Evolutionary conservation across 441 rosid genomes (phyloP), one percentile per base, ranked within the genome.

Genomic region (Gossypium schwendimanii): DNA sequence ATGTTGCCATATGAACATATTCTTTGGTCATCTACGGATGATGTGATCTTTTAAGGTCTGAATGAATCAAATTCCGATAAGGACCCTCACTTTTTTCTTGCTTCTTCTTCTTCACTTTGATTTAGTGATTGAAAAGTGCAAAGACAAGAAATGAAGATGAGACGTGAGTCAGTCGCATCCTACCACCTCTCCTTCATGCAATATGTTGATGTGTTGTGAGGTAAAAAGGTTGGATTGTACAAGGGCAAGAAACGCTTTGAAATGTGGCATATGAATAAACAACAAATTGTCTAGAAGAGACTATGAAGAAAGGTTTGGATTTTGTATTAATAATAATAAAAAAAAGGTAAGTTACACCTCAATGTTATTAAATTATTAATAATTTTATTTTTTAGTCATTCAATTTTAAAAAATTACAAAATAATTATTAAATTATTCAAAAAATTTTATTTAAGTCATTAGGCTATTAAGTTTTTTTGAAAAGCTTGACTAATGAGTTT

Each of bases 31-130:
- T 53, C 73, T n/a, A 15, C 2, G 9, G 65, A 57, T 49, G 65
- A 57, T 21, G 53, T 39, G 73, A 57, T 49, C 20, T 28, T 64
- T 64, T 12, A 12, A 17, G 18, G 33, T 44, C 11, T 20, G 53
- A 44, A 24, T 73, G 76, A 68, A 73, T 73, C 66, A 54, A 72
- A 60, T 61, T 61, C 76, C 54, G 74, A 73, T 52, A 6, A 17
- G 14, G 71, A 73, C 64, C 23, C 70, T 54, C 73, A 54, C 49
- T 75, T 60, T 23, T 53, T 62, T 60, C 44, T 39, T 8, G 44
- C 44, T 39, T 39, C 44, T 39, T 39, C 44, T 39, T 39, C 44
- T 36, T 23, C 9, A 21, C 58, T 12, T 18, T 11, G 28, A 21
- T 0, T n/a, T 12, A 8, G 31, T 53, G 24, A 45, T 70, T 61